A percentile compares a stretch with the other conserved stretches of the same genome.
Evolutionary conservation across 176 grass and related monocot species (phyloP).

Genomic region (Bonia amplexicaulis): DNA sequence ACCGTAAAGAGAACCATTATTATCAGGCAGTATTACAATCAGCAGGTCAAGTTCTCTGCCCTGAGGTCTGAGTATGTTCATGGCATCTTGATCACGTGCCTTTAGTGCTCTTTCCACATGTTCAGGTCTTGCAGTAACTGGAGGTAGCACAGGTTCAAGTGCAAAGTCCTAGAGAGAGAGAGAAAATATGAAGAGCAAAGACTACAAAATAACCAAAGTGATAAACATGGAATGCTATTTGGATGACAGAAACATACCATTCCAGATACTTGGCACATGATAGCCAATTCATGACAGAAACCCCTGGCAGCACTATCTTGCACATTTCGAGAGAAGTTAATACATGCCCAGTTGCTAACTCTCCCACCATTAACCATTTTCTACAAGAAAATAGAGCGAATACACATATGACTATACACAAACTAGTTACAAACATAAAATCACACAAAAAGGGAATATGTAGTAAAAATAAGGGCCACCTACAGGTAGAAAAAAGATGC

Average conservation of each 20-base stretch:
- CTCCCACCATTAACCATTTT: slow-evolving; percentile 87
- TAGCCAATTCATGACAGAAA: slow-evolving; percentile 71
- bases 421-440: neutral
- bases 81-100: slow-evolving; percentile 67
- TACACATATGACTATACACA: slow-evolving; percentile 18
- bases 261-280: slow-evolving; percentile 91
- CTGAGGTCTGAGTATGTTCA: slow-evolving; percentile 56
- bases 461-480: neutral
- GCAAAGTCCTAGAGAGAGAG: slow-evolving; percentile 56
- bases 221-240: neutral
- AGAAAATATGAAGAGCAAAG: neutral
- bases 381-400: slow-evolving; percentile 34
- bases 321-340: slow-evolving; percentile 73
- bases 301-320: slow-evolving; percentile 69
- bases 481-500: neutral
- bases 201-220: neutral
- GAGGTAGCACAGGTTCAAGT: slow-evolving; percentile 60
- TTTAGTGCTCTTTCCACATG: slow-evolving; percentile 82
- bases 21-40: slow-evolving; percentile 84
- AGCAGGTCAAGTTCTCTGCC: slow-evolving; percentile 77
- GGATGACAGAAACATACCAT: slow-evolving; percentile 45
- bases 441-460: neutral
- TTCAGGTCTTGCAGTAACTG: slow-evolving; percentile 69
- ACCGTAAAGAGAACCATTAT: slow-evolving; percentile 87
- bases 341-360: slow-evolving; percentile 68